Percentiles rank a stretch among this genome's conserved stretches.
phyloP scores from a whole-genome alignment of 1,284 basidiomycete species.

The Ustilago shanxiensis region DNA sequence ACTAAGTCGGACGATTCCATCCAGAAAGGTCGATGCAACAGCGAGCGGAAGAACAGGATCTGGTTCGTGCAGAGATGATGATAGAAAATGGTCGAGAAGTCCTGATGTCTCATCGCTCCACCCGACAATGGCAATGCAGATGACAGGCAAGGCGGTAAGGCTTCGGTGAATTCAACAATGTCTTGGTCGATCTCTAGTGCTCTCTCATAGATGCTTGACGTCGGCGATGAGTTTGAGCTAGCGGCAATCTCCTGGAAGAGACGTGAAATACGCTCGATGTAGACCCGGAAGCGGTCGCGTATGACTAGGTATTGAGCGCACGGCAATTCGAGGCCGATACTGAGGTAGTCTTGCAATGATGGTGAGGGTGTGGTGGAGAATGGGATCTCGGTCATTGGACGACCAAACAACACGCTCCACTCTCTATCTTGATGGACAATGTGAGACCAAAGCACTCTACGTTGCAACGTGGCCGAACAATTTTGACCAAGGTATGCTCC shows the following conservation, averaged over 20 bases:
- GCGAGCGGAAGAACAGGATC: conserved; percentile 47
- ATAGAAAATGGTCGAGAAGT: conserved; percentile 48
- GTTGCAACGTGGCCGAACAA: conserved; percentile 28
- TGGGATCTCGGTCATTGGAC: conserved; percentile 48
- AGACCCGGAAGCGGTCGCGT: conserved; percentile 36
- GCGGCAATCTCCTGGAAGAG: conserved; percentile 49
- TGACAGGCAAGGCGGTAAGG: conserved; percentile 33
- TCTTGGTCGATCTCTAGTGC: conserved; percentile 45
- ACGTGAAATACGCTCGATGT: conserved; percentile 40
- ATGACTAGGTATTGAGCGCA: conserved; percentile 46
- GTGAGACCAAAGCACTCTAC: conserved; percentile 46
- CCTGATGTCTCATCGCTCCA: conserved; percentile 37
- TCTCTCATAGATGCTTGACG: conserved; percentile 31
- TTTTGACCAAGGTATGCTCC: conserved; percentile 42
- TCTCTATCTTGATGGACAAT: conserved; percentile 48
- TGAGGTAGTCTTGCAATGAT: conserved; percentile 35
- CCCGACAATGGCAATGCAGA: conserved; percentile 20
- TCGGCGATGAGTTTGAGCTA: conserved; percentile 32
- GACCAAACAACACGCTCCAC: conserved; percentile 46
- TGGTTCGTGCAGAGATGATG: conserved; percentile 48
- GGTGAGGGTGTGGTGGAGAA: conserved; percentile 36
- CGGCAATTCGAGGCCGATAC: conserved; percentile 32
- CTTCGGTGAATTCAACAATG: conserved; percentile 29
- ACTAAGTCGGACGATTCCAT: conserved; percentile 46
- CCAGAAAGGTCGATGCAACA: conserved; percentile 48